Base-by-base conservation (phyloP, 352 stramenopile species). In the Phytopythium boreale region DNA sequence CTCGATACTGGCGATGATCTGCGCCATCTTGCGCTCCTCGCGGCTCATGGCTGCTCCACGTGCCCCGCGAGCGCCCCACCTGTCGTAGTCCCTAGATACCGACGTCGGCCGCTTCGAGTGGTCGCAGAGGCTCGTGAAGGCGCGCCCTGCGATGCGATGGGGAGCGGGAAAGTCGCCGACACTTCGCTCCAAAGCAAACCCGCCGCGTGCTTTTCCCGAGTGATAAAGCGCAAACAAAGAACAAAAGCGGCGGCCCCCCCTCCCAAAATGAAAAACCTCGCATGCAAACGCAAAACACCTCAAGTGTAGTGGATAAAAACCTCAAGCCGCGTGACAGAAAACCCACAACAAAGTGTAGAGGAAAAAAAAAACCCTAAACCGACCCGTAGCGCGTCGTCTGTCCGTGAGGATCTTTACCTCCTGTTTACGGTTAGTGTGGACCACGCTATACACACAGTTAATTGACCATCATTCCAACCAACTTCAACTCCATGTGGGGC, bases 1-100 rank as follows among this genome's bases (percentile, higher is more conserved):
- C 75, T 90, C 82, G 67, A 90, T 90, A 55, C 76, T 88, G 49
- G 82, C 82, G 67, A 88, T 87, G 62, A 90, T 90, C 69, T 90
- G 82, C 67, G 79, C 80, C 82, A 88, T 90, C 70, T 90, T 90
- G 47, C 82, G 82, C 66, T 89, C 82, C 63, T 90, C 82, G 29
- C 82, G 79, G 63, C 80, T 89, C 82, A 90, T 90, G 49, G 26
- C 27, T 20, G 24, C 26, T 12, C 9, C 46, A 6, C 12, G 22
- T 7, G 1, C 46, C 22, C 12, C 24, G 22, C 14, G 43, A 24
- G 46, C 22, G n/a, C 20, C 44, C 44, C 22, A 2, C n/a, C 46
- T 34, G 46, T 20, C 44, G 44, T 15, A 47, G 11, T 6, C 19
- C 41, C 41, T 47, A 2, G 41, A 26, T 49, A 20, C 43, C 43